Percentiles rank a stretch among this genome's conserved stretches.
These are phyloP conservation scores for Solioccasus polychromus DNA, from an alignment of 768 basidiomycete species.

Conservation along the genomic window DNA sequence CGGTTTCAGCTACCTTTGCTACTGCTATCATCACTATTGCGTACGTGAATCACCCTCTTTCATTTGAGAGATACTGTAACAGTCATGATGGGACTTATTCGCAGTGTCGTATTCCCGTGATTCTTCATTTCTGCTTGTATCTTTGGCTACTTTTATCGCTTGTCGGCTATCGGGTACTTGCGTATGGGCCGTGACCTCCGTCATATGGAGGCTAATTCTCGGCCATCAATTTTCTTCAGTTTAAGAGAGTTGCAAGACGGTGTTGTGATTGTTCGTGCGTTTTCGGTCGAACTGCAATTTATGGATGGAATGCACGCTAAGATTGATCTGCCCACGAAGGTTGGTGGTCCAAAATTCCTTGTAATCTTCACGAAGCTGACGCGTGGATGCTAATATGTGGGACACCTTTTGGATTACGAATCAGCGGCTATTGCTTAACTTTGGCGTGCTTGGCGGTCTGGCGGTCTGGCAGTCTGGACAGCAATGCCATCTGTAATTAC, in stretches of 20 bases:
- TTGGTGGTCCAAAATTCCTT: slow-evolving; percentile 21
- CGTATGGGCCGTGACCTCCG: slow-evolving; percentile 81
- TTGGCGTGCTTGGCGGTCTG: slow-evolving; percentile 72
- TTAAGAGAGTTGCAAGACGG: slow-evolving; percentile 83
- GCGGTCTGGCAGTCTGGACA: slow-evolving; percentile 69
- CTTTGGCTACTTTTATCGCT: slow-evolving; percentile 72
- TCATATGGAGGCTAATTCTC: slow-evolving; percentile 86
- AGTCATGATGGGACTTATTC: neutral
- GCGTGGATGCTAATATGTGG: slow-evolving; percentile 54
- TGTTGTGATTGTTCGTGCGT: slow-evolving; percentile 91
- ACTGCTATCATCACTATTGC: slow-evolving; percentile 71
- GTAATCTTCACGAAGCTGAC: neutral
- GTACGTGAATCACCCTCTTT: slow-evolving; percentile 39
- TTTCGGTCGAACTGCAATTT: slow-evolving; percentile 78
- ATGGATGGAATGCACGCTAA: slow-evolving; percentile 69
- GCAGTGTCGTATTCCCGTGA: slow-evolving; percentile 69
- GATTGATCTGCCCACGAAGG: slow-evolving; percentile 77
- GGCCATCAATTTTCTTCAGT: slow-evolving; percentile 81
- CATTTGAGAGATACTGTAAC: slow-evolving; percentile 9
- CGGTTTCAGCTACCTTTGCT: slow-evolving; percentile 72
- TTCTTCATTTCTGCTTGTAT: slow-evolving; percentile 77
- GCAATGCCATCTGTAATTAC: slow-evolving; percentile 77
- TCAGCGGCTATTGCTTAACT: slow-evolving; percentile 80
- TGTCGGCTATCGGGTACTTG: slow-evolving; percentile 70
- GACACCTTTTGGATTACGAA: slow-evolving; percentile 90